Evolutionary conservation across 1,284 basidiomycete species (phyloP).

Genomic region (Lentinula novae-zelandiae): DNA sequence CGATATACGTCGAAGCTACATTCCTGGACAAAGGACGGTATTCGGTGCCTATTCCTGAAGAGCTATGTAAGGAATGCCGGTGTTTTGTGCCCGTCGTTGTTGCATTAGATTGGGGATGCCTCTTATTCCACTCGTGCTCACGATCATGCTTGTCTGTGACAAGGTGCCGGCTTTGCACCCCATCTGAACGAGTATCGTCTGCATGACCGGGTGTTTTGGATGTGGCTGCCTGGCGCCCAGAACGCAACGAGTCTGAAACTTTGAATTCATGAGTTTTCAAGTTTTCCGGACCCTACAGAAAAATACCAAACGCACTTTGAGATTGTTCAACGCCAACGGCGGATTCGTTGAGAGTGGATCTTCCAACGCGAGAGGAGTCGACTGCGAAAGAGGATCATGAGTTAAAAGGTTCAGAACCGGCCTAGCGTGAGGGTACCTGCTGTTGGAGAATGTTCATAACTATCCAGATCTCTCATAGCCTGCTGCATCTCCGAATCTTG

Average conservation of each 20-base stretch:
- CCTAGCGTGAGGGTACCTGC: not conserved
- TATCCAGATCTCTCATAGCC: slow-evolving; percentile 55
- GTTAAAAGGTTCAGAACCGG: not conserved
- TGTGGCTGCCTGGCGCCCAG: slow-evolving; percentile 13
- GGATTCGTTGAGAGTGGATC: not conserved
- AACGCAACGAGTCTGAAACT: not conserved
- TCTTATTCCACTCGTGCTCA: slow-evolving; percentile 35
- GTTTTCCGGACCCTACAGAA: not conserved
- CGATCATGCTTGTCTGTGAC: slow-evolving; percentile 24
- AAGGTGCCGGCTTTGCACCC: not conserved
- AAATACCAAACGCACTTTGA: not conserved
- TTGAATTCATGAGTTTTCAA: not conserved
- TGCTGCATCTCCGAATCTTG: slow-evolving; percentile 72
- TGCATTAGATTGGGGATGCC: slow-evolving; percentile 16
- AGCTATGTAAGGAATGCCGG: slow-evolving; percentile 25
- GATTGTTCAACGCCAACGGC: not conserved
- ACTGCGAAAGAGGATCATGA: not conserved
- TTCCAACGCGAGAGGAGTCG: not conserved
- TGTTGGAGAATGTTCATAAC: slow-evolving; percentile 35
- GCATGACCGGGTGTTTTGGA: slow-evolving; percentile 12
- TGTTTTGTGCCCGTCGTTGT: slow-evolving; percentile 29
- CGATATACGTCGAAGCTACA: slow-evolving; percentile 30
- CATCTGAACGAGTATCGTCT: not conserved
- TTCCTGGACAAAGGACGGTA: slow-evolving; percentile 19
- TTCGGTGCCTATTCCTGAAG: slow-evolving; percentile 13